Conservation (phyloP, 352 stramenopile species). For the Thalassiosira delicatula region DNA sequence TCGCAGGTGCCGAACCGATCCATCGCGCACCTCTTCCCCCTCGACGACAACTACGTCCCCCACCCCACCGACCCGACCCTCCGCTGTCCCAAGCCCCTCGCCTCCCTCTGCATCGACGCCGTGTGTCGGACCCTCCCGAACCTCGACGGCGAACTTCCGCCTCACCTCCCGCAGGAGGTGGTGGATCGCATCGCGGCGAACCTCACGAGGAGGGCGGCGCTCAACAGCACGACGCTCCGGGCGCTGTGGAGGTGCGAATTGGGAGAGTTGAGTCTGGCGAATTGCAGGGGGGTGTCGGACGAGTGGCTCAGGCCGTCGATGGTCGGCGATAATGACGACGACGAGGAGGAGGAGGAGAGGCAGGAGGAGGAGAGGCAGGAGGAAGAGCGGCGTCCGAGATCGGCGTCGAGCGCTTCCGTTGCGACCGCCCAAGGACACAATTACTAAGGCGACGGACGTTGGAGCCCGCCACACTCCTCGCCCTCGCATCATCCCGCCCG, state of each 20-base stretch:
- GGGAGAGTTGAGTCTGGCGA: slow-evolving; percentile 58
- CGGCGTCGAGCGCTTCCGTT: no score
- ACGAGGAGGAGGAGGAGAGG: no score
- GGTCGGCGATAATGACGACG: slow-evolving; percentile 10
- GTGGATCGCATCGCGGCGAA: slow-evolving; percentile 74
- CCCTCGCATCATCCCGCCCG: no score
- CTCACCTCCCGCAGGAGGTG: slow-evolving; percentile 76
- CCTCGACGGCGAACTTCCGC: slow-evolving; percentile 71
- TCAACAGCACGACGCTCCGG: slow-evolving; percentile 77
- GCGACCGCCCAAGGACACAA: no score
- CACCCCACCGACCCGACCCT: slow-evolving; percentile 40
- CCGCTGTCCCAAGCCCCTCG: slow-evolving; percentile 77
- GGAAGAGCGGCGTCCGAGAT: no score
- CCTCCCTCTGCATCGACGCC: slow-evolving; percentile 74
- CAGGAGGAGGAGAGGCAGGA: no score
- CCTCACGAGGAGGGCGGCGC: slow-evolving; percentile 71
- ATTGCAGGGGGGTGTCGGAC: slow-evolving; percentile 78
- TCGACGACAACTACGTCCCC: slow-evolving; percentile 71
- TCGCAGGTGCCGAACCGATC: slow-evolving; percentile 74
- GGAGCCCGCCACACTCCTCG: no score
- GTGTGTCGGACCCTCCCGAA: slow-evolving; percentile 75
- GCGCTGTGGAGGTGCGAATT: slow-evolving; percentile 77
- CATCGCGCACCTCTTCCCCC: slow-evolving; percentile 75
- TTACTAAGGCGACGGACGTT: no score
- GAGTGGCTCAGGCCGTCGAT: slow-evolving; percentile 68